Base-by-base conservation (phyloP, 331 rosid species). In the Saraca asoca region DNA sequence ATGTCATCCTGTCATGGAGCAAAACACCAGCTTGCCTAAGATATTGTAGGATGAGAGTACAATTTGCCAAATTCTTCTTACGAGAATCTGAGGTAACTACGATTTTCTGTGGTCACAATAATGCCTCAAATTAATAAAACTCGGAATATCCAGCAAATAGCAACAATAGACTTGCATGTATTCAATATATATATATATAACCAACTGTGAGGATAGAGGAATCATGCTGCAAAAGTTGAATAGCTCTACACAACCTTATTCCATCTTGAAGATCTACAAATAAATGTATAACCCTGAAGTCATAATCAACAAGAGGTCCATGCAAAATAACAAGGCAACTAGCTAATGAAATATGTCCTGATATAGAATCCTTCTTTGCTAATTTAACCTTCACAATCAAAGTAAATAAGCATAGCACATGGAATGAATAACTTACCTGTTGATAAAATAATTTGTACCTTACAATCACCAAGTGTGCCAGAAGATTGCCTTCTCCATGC, bases 401-500 rank as follows among this genome's bases (percentile, higher is more conserved):
- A 33, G 75, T 31, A 71, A 75, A 55, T 57, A 34, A 68, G 53
- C 64, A 69, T 43, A 51, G 60, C 66, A 59, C 48, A 60, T 13
- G 44, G 46, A 61, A 75, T 52, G 67, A 57, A 56, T 64, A 52
- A 56, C 81, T 45, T 35, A 87, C 98, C 95, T 92, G 98, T 64
- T 82, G 80, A 75, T 92, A 84, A 43, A 91, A 81, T 62, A 85
- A 69, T 78, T 87, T 92, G 83, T 89, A 89, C 48, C 98, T 90
- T 56, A 92, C 52, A 58, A 84, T 76, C 78, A 73, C 76, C 86
- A 93, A 78, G 78, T 93, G 98, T 62, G 91, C 79, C 51, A 83
- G 62, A 71, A 93, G 74, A 76, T 87, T 93, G 68, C 98, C 98
- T 87, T 93, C 98, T 54, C 98, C 98, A 2, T 81, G 96, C 96